Evolutionary conservation across 768 basidiomycete species (phyloP), one percentile per base, ranked within the genome.

Genomic region (Termitomyces sp.): DNA sequence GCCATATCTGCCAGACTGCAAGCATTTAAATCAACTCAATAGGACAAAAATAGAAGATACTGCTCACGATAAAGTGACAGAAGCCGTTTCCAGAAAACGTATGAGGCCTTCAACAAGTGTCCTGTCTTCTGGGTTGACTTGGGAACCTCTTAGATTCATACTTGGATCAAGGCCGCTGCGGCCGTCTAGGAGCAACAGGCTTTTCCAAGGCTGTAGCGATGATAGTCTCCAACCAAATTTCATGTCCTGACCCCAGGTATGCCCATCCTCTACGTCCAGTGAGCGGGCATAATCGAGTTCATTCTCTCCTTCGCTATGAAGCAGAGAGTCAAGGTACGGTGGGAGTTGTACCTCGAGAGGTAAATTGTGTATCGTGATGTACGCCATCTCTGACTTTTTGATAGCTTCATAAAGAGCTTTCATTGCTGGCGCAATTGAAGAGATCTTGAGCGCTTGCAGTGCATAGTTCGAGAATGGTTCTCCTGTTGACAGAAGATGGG

Each of bases 121-220:
- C 54, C 81, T 75, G 61, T 92, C 90, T 46, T 88, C 88, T 0
- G 83, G 74, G 53, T 74, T 81, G 18, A 86, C 74, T 55, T 85
- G 82, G 1, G 82, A 80, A 2, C 80, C 82, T 60, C 80, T 72
- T 50, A 87, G 70, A 57, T 84, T 85, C 65, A 79, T 74, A 60
- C 83, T 82, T 1, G 85, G 81, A 57, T 87, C 85, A 51, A 81
- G 66, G 27, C 78, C 81, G 16, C 78, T 76, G 16, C 79, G 75
- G 34, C 63, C 81, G 53, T 92, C 88, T 16, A 96, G 67, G 16
- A 94, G 79, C 6, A 98, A 72, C 16, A 98, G 68, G 22, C 92
- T 89, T 67, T 97, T 97, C 96, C 96, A 98, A 5, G 96, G 95
- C 16, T 84, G 78, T 24, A 98, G 78, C 18, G 81, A 73, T 9